Base-by-base conservation (phyloP, 129 eudicot genomes). In the Artemisia annua region DNA sequence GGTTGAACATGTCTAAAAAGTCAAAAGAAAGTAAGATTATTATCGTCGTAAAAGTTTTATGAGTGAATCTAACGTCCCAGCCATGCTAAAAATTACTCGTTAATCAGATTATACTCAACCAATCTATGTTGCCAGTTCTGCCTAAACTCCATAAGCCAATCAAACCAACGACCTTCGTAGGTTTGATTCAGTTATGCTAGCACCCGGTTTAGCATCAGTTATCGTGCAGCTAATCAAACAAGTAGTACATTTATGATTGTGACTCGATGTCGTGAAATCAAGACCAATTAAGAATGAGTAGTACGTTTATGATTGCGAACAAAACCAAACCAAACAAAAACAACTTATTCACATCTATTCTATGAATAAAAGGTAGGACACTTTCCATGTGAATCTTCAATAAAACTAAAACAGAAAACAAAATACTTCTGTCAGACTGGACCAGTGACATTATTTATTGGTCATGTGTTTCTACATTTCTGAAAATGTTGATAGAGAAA, bases 341-440 rank as follows among this genome's bases (percentile, higher is more conserved):
- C 52, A 20, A 32, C 11, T 53, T 75, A 66, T 54, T 30, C 35
- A 28, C 32, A 28, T 4, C 0, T 28, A 28, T 28, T 54, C 22
- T 67, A 76, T 60, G 48, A 69, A 30, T 69, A 69, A 50, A 43
- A 69, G 70, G 81, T 13, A 59, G 71, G 44, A 18, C 69, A 70
- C 65, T 60, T 77, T 69, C 75, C 76, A 77, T 77, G 81, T 77
- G 81, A 69, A 69, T 61, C 70, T 59, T 50, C 54, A 69, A 60
- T 77, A 69, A 69, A 35, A 53, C 22, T 20, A 32, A 17, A 55
- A 15, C 63, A 57, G 46, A 76, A 59, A 59, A 68, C 75, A 39
- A 76, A 68, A 66, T 11, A 56, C 1, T 43, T 66, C 48, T 66
- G 67, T 74, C 71, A 52, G 52, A 43, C 54, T 44, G 15, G 19